Evolutionary conservation across 352 stramenopile genomes (phyloP).

Genomic region (Pythium scleroteichum): DNA sequence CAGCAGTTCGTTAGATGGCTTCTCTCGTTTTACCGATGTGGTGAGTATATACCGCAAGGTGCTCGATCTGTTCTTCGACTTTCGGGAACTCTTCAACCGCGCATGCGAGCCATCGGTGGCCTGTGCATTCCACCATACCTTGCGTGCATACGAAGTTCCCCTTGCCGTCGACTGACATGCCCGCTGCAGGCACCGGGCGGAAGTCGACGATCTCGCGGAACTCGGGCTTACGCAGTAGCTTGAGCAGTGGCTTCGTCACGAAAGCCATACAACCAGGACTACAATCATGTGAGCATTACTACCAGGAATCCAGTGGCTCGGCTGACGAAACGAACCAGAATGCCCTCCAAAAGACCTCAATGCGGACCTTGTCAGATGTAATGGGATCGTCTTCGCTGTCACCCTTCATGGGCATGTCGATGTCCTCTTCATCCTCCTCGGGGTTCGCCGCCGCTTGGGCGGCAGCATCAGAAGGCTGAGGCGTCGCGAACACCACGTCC

Average conservation of each 20-base stretch:
- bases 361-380: constrained; percentile 42
- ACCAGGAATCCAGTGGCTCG: background rate
- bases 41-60: constrained; percentile 48
- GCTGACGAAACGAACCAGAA: constrained; percentile 56
- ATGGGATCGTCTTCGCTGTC: constrained; percentile 21
- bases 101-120: constrained; percentile 81
- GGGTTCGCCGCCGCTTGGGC: constrained; percentile 16
- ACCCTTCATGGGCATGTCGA: constrained; percentile 30
- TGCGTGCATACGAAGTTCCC: constrained; percentile 71
- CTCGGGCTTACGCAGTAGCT: constrained; percentile 61
- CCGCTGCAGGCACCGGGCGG: constrained; percentile 66
- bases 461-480: constrained; percentile 3
- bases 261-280: constrained; percentile 78
- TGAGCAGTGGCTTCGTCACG: constrained; percentile 59
- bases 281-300: constrained; percentile 4
- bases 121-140: constrained; percentile 70
- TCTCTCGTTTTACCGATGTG: no score
- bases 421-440: constrained; percentile 27
- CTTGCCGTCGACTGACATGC: constrained; percentile 50
- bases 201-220: constrained; percentile 80
- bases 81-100: constrained; percentile 65
- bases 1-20: background rate
- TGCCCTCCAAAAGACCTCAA: constrained; percentile 81
- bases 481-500: constrained; percentile 7
- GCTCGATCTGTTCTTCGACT: constrained; percentile 59